phyloP scores from a whole-genome alignment of 2,329 filamentous ascomycete species.

The Aureobasidium sp. region DNA sequence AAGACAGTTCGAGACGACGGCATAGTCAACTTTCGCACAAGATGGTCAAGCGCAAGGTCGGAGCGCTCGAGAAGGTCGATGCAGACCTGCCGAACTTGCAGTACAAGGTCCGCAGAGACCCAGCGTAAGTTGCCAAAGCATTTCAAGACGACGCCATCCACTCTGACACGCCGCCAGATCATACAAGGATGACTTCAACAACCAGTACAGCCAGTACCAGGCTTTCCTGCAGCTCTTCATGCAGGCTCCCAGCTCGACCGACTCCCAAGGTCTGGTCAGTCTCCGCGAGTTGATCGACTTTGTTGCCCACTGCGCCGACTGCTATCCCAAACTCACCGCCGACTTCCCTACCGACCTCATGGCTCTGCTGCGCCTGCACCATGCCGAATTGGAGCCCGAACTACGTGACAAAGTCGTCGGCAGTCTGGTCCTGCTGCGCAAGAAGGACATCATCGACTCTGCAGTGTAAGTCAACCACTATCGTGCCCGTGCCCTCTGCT shows the following conservation, averaged over 20 bases:
- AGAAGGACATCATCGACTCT: constrained; percentile 89
- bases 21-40: neutral
- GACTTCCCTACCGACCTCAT: constrained; percentile 75
- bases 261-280: constrained; percentile 68
- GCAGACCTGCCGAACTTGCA: constrained; percentile 84
- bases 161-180: constrained; percentile 44
- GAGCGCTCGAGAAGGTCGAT: constrained; percentile 90
- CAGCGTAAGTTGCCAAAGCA: constrained; percentile 46
- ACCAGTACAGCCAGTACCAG: constrained; percentile 87
- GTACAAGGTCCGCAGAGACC: constrained; percentile 84
- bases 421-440: constrained; percentile 74
- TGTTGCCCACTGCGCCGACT: constrained; percentile 86
- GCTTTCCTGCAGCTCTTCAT: constrained; percentile 87
- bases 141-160: neutral
- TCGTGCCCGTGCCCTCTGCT: constrained; percentile 13
- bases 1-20: neutral
- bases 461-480: constrained; percentile 39
- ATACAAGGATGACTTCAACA: constrained; percentile 80
- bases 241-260: constrained; percentile 67
- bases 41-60: constrained; percentile 84
- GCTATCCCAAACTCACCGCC: constrained; percentile 73
- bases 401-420: constrained; percentile 90
- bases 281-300: constrained; percentile 90
- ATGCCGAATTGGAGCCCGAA: constrained; percentile 72
- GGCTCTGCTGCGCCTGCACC: constrained; percentile 70